Conservation (phyloP, 2,329 filamentous ascomycete genomes). For the Elsinoe batatas region DNA sequence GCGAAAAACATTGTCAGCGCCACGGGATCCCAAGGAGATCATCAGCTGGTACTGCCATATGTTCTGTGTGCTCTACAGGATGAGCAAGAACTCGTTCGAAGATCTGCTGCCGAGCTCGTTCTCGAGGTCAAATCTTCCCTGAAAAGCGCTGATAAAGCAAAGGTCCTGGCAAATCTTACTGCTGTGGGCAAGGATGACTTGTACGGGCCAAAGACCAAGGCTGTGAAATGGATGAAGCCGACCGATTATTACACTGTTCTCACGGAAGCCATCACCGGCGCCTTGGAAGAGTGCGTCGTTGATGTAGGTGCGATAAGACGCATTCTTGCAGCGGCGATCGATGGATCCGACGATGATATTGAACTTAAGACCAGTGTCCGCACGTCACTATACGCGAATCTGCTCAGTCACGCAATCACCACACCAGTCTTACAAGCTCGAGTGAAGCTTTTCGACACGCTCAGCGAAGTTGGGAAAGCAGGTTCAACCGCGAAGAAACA, state of each 20-base stretch:
- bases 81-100: slow-evolving; percentile 63
- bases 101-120: slow-evolving; percentile 60
- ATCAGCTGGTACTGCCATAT: slow-evolving; percentile 79
- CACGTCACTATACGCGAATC: slow-evolving; percentile 56
- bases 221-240: slow-evolving; percentile 47
- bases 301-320: slow-evolving; percentile 62
- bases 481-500: slow-evolving; percentile 64
- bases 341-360: slow-evolving; percentile 36
- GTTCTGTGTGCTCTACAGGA: slow-evolving; percentile 65
- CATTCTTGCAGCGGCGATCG: slow-evolving; percentile 51
- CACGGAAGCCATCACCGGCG: slow-evolving; percentile 58
- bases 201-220: slow-evolving; percentile 48
- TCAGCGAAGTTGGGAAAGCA: slow-evolving; percentile 63
- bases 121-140: slow-evolving; percentile 46
- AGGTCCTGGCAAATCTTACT: slow-evolving; percentile 21
- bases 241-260: slow-evolving; percentile 54
- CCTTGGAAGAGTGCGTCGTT: slow-evolving; percentile 75
- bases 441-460: slow-evolving; percentile 56
- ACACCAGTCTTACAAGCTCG: slow-evolving; percentile 64
- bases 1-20: slow-evolving; percentile 49
- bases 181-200: slow-evolving; percentile 54
- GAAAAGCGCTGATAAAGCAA: slow-evolving; percentile 23
- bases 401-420: slow-evolving; percentile 60
- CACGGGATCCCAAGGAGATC: slow-evolving; percentile 47
- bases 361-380: slow-evolving; percentile 55